phyloP scores from a whole-genome alignment of 768 basidiomycete species.

The Flagelloscypha sp. region DNA sequence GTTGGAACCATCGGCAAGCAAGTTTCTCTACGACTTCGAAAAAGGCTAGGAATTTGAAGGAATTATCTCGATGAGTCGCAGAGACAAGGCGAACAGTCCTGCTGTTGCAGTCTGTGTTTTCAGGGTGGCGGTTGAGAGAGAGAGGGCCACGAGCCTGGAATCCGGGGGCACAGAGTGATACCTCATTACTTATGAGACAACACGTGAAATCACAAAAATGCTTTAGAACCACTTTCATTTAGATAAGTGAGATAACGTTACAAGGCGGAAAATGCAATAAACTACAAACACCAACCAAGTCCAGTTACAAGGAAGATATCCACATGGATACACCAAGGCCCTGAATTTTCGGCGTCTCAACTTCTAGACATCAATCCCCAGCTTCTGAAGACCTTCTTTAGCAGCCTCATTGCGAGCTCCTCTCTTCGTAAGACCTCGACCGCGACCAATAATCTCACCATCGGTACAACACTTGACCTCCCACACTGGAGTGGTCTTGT shows the following conservation, averaged over 20 bases:
- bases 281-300: slow-evolving; percentile 7
- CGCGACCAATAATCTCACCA: slow-evolving; percentile 49
- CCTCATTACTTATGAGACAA: background rate
- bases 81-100: too few relatives aligned
- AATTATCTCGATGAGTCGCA: too few relatives aligned
- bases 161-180: too few relatives aligned
- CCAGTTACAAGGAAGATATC: slow-evolving; percentile 16
- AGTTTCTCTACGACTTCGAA: slow-evolving; percentile 7
- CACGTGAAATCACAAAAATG: slow-evolving; percentile 3
- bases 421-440: slow-evolving; percentile 70
- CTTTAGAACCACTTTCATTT: too few relatives aligned
- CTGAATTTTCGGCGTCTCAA: background rate
- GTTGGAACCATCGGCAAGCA: slow-evolving; percentile 25
- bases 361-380: slow-evolving; percentile 51
- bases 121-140: too few relatives aligned
- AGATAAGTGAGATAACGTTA: background rate
- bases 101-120: too few relatives aligned
- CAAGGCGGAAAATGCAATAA: background rate
- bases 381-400: slow-evolving; percentile 53
- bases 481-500: slow-evolving; percentile 72
- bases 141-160: too few relatives aligned
- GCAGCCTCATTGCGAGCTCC: slow-evolving; percentile 76
- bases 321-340: slow-evolving; percentile 5
- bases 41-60: background rate
- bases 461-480: slow-evolving; percentile 56